Evolutionary conservation across 1,284 basidiomycete species (phyloP).

Genomic region (Gymnopus androsaceus): DNA sequence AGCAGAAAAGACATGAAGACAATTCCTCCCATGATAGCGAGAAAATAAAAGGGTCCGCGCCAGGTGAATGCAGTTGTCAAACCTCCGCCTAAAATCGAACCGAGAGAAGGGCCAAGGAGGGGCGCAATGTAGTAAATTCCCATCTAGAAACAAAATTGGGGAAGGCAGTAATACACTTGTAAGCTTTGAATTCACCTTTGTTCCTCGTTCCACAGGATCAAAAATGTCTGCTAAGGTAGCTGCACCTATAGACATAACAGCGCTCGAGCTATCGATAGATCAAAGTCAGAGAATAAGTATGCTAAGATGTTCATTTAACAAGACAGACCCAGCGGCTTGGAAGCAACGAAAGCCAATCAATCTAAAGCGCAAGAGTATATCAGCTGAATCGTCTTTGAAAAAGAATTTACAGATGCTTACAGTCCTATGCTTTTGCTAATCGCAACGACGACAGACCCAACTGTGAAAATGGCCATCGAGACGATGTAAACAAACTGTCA

Average conservation of each 20-base stretch:
- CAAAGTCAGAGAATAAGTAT: background rate
- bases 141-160: conserved; percentile 43
- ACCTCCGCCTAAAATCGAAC: conserved; percentile 72
- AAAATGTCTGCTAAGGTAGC: conserved; percentile 84
- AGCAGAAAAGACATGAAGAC: conserved; percentile 62
- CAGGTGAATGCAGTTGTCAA: conserved; percentile 72
- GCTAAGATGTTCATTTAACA: background rate
- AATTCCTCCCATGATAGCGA: conserved; percentile 62
- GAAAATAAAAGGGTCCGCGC: conserved; percentile 83
- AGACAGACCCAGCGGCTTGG: conserved; percentile 60
- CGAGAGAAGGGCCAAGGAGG: conserved; percentile 63
- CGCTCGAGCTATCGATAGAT: conserved; percentile 61
- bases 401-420: conserved; percentile 28
- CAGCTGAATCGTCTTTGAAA: background rate
- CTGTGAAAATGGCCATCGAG: conserved; percentile 60
- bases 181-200: conserved; percentile 44
- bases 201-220: conserved; percentile 77
- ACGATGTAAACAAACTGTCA: conserved; percentile 64
- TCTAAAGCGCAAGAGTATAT: conserved; percentile 26
- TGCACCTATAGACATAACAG: conserved; percentile 78
- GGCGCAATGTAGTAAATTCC: conserved; percentile 74
- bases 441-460: conserved; percentile 69
- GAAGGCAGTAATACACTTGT: background rate
- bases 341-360: conserved; percentile 76
- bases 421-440: conserved; percentile 57